phyloP scores from a whole-genome alignment of 768 basidiomycete genomes.

The Dentipellis fragilis region DNA sequence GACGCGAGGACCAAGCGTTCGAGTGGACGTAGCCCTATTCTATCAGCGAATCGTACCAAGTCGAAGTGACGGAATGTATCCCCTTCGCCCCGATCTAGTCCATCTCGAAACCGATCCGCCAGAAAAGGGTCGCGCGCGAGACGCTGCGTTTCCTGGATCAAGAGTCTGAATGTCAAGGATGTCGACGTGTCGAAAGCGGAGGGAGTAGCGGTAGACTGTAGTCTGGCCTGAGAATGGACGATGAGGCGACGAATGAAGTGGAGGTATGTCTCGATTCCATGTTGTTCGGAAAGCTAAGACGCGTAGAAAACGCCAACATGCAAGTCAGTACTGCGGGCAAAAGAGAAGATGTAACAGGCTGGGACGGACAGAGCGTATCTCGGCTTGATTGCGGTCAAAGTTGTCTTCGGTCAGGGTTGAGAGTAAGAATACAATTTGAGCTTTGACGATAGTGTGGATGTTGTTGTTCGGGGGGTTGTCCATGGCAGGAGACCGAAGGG shows the following conservation, averaged over 20 bases:
- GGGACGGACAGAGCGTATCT: conserved; percentile 71
- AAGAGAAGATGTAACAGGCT: conserved; percentile 1
- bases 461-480: conserved; percentile 77
- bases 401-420: conserved; percentile 96
- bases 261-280: conserved; percentile 93
- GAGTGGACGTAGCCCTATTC: conserved; percentile 68
- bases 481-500: conserved; percentile 63
- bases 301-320: conserved; percentile 9
- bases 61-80: conserved; percentile 79
- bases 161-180: conserved; percentile 71
- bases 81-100: conserved; percentile 80
- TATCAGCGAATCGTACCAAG: conserved; percentile 73
- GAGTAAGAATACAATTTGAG: conserved; percentile 95
- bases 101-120: conserved; percentile 85
- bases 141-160: conserved; percentile 81
- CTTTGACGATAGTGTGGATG: conserved; percentile 88
- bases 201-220: conserved; percentile 47
- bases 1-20: conserved; percentile 73
- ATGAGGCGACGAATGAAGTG: conserved; percentile 97
- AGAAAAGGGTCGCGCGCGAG: conserved; percentile 86
- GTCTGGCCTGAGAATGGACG: conserved; percentile 71
- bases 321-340: conserved; percentile 10
- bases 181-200: conserved; percentile 66
- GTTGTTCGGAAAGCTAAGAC: conserved; percentile 83
- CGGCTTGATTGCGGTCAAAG: conserved; percentile 86